Evolutionary conservation across 805 yeast species (phyloP), one percentile per base, ranked within the genome.

Genomic region (Nakazawaea populi): DNA sequence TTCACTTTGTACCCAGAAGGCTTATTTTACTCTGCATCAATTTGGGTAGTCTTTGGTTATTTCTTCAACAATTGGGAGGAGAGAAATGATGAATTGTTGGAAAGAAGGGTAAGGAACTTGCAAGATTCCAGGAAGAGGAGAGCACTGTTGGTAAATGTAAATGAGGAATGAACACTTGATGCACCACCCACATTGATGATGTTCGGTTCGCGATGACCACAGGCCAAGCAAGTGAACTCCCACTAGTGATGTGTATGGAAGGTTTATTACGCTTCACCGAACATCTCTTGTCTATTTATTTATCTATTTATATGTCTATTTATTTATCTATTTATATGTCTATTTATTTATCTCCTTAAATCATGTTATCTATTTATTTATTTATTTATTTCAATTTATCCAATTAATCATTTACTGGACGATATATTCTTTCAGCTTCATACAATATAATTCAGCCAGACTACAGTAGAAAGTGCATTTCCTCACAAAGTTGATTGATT

Each of bases 11-110:
- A 66, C 48, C 75, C 73, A 44, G 48, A 65, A 52, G 78, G 75
- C 14, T 74, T 70, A 52, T 65, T 68, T 4, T 67, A 65, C 51
- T 73, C 77, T 14, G 77, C 72, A n/a, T 74, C 67, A 5, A 61
- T 70, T 52, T 73, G 77, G 72, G 66, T 70, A 4, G 75, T 67
- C 1, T 48, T 73, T 34, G 79, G 79, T 0, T 72, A 72, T 52
- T 54, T 54, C 3, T 72, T 70, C 55, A 66, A 70, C 53, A 50
- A 60, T 41, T 62, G 72, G 65, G 70, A 65, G 42, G 74, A 71
- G 31, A 60, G 60, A 12, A 73, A 72, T 53, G 72, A 73, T 49
- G 56, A 56, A 32, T 55, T 74, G 34, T 56, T 73, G 34, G 73
- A 71, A 14, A 55, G 58, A 39, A 66, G 77, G 58, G 58, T 72